Base-by-base conservation (phyloP, 768 basidiomycete genomes). In the Termitomyces sp. region DNA sequence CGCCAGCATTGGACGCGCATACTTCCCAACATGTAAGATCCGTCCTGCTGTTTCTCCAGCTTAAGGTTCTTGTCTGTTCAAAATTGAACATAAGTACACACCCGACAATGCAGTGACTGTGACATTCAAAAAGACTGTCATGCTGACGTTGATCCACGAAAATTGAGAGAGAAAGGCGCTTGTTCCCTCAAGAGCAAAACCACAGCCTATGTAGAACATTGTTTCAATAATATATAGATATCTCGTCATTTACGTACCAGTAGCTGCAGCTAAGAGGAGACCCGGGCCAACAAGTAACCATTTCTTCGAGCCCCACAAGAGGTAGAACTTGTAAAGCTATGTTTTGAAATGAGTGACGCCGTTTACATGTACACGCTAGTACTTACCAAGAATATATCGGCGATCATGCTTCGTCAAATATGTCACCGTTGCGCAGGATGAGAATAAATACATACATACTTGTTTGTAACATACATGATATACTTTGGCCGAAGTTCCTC, bases 71-170 rank as follows among this genome's bases (percentile, higher is more conserved):
- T 13, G 10, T 29, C 36, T 5, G 43, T 42, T 18, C 36, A 27
- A 9, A 32, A 14, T 12, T n/a, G 43, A 16, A 4, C 14, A 10
- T 8, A n/a, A n/a, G n/a, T n/a, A 63, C 67, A 20, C 32, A 74
- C 74, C 74, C 24, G 72, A 71, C 47, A 77, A 56, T 2, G 61
- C 59, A 5, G 74, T 76, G 9, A 74, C 54, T 29, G 70, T 53
- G 20, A 74, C 58, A 44, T 77, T 77, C 24, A 72, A 64, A 8
- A 66, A 56, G 37, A 75, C 64, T 2, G 72, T 72, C 48, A 73
- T 55, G 41, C 68, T 61, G 12, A 73, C 54, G 57, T 73, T 72
- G 47, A 75, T 61, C 73, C 73, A 70, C 46, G 69, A 61, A 46
- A 66, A 64, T 22, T 57, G 55, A 22, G 62, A 64, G 3, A 67